Conservation (phyloP, 2,329 filamentous ascomycete genomes). For the Aspergillus viridinutans region DNA sequence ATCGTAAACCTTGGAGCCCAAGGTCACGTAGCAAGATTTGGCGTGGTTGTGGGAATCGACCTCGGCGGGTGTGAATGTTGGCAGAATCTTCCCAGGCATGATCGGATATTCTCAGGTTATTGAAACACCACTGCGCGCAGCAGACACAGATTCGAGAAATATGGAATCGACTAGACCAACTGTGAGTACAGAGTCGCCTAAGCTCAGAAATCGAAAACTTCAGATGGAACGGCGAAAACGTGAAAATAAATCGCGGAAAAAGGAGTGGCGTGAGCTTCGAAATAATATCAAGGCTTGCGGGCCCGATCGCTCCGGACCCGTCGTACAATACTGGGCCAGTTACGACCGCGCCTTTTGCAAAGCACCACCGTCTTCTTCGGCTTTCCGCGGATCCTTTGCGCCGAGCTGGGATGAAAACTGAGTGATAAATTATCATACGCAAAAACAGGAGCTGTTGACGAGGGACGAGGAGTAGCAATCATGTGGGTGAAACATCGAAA, state of each 20-base stretch:
- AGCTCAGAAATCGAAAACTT: neutral
- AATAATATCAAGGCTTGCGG: conserved; percentile 16
- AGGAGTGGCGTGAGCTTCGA: conserved; percentile 22
- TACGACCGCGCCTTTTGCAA: neutral
- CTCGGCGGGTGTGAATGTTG: conserved; percentile 75
- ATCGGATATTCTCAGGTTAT: conserved; percentile 17
- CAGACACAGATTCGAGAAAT: neutral
- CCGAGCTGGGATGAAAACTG: too few relatives aligned
- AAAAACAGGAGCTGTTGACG: neutral
- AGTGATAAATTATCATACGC: neutral
- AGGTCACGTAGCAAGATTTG: conserved; percentile 87
- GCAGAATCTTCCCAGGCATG: conserved; percentile 79
- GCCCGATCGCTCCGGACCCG: conserved; percentile 16
- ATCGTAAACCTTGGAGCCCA: conserved; percentile 90
- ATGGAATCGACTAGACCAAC: neutral
- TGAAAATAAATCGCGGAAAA: conserved; percentile 11
- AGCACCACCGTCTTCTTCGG: neutral
- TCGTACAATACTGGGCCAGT: neutral
- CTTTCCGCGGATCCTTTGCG: neutral
- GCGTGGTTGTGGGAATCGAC: conserved; percentile 73
- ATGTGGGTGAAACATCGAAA: neutral
- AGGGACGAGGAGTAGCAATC: neutral
- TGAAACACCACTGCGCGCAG: neutral
- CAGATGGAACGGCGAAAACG: neutral
- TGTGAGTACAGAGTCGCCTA: neutral